phyloP scores from a whole-genome alignment of 2,329 filamentous ascomycete genomes.

The Phialophora macrospora region DNA sequence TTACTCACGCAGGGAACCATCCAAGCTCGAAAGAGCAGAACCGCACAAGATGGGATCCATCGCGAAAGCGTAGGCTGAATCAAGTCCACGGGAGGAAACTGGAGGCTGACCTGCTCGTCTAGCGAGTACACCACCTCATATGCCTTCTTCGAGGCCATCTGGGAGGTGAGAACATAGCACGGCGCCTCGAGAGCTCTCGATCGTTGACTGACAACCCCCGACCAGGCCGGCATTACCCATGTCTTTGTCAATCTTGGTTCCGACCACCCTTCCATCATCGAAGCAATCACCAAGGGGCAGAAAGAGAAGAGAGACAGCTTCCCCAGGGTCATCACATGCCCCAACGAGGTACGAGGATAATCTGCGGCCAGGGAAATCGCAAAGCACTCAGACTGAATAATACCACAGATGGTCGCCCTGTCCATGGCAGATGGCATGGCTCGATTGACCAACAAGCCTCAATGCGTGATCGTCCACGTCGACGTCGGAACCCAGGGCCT shows the following conservation, averaged over 20 bases:
- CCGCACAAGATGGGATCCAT: conserved; percentile 28
- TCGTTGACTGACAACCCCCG: conserved; percentile 24
- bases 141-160: conserved; percentile 81
- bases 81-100: background rate
- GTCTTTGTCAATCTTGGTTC: conserved; percentile 61
- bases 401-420: conserved; percentile 76
- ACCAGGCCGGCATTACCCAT: conserved; percentile 56
- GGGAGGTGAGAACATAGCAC: conserved; percentile 61
- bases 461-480: conserved; percentile 79
- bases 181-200: conserved; percentile 38
- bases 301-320: conserved; percentile 68
- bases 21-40: background rate
- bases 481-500: conserved; percentile 82
- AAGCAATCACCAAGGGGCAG: conserved; percentile 78
- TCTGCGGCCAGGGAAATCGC: background rate
- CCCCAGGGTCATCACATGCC: conserved; percentile 76
- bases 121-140: conserved; percentile 70
- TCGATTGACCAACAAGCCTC: conserved; percentile 70
- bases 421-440: conserved; percentile 85
- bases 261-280: conserved; percentile 73
- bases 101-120: conserved; percentile 15
- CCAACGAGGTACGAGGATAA: conserved; percentile 67
- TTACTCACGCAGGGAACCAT: background rate
- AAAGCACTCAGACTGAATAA: conserved; percentile 7
- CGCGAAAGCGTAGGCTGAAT: conserved; percentile 22